phyloP scores from a whole-genome alignment of 495 filamentous ascomycete genomes.

The Penicillium cinerascens region DNA sequence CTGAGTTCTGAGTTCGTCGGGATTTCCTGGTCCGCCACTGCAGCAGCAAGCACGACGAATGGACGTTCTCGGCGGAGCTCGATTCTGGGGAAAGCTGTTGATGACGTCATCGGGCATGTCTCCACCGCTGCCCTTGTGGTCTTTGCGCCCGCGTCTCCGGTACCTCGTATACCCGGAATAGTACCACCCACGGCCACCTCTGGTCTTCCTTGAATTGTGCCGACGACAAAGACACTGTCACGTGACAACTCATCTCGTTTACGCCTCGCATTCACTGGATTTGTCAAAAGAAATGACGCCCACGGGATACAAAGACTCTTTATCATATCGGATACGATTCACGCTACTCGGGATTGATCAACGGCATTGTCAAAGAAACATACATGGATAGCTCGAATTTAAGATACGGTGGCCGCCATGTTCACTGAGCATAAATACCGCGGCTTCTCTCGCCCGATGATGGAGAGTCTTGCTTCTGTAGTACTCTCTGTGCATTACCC shows the following conservation, averaged over 20 bases:
- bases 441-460: background rate
- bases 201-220: no score
- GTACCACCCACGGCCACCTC: no score
- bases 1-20: background rate
- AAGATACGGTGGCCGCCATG: background rate
- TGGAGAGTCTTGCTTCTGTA: background rate
- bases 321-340: background rate
- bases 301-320: no score
- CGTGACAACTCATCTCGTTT: no score
- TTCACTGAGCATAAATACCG: background rate
- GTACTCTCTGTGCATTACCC: background rate
- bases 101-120: slow-evolving; percentile 1
- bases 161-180: no score
- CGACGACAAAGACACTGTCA: no score
- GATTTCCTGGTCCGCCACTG: background rate
- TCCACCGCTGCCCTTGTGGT: background rate
- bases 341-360: background rate
- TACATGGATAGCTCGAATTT: background rate
- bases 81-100: slow-evolving; percentile 17
- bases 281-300: background rate
- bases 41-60: background rate
- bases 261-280: no score
- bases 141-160: no score
- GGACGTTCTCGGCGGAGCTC: background rate
- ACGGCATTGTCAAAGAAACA: background rate